Base-by-base conservation (phyloP, 176 grass and related monocot species). In the Carex littledalei region DNA sequence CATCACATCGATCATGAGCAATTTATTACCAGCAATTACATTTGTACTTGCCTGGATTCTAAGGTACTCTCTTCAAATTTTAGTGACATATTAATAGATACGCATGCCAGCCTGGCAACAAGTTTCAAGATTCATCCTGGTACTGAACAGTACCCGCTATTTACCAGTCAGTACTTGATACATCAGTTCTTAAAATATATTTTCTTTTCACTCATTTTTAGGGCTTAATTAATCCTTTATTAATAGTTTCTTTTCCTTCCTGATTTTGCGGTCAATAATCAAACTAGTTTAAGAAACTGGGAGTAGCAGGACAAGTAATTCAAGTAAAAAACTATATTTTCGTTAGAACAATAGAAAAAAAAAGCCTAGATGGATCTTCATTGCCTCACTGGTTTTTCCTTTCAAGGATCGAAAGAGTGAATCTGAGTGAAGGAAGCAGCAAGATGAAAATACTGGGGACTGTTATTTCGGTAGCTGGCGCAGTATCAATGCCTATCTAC, bases 371-470 rank as follows among this genome's bases (percentile, higher is more conserved):
- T 78, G 74, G 14, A 78, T 56, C 5, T 7, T 55, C 49, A 78
- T 78, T 55, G 4, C 10, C 73, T 54, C 50, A 55, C 14, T 81
- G 9, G 9, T 17, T 66, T 85, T 62, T 78, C 17, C 39, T 65
- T 78, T 78, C 29, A 67, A 89, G 87, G 83, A 53, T 86, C 57
- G 87, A 89, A 82, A 86, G 70, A 34, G 77, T 86, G 49, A 81
- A 73, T 60, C 26, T 53, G 55, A 89, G 63, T 47, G 77, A 82
- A 64, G 60, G 60, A 56, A 85, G 83, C 67, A 82, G 84, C 78
- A 79, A 45, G 20, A 49, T 84, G 56, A 89, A 86, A 76, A 58
- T 89, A 70, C n/a, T 82, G 1, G 87, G 83, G 16, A 74, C 84
- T n/a, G 18, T 71, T 14, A 73, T 86, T 72, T 82, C 87, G 1